phyloP scores from a whole-genome alignment of 106 monocot species.

The Dendrobium catenatum region DNA sequence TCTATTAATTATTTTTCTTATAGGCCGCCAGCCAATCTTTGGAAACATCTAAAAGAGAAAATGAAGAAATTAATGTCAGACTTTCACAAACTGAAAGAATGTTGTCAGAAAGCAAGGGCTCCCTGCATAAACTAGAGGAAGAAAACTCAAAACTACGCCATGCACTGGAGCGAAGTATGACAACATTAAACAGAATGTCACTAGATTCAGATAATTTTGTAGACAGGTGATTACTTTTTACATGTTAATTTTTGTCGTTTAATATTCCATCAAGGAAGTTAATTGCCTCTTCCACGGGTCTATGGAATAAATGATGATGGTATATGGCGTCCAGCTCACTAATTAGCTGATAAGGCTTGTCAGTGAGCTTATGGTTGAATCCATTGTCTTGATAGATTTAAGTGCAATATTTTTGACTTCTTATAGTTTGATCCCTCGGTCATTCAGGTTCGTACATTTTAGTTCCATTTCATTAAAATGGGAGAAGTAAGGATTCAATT shows the following conservation, averaged over 20 bases:
- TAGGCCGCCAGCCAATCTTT: conserved; percentile 62
- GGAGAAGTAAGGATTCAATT: too few species aligned
- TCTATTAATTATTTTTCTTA: background rate
- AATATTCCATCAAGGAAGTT: background rate
- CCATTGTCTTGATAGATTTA: background rate
- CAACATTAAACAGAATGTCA: conserved; percentile 87
- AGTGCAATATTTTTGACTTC: background rate
- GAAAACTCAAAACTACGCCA: conserved; percentile 86
- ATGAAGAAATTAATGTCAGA: conserved; percentile 47
- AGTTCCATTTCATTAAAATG: background rate
- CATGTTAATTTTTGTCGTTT: background rate
- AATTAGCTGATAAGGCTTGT: background rate
- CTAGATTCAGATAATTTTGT: conserved; percentile 95
- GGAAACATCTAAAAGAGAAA: conserved; percentile 58
- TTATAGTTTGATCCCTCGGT: background rate
- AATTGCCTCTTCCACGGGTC: background rate
- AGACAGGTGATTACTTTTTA: conserved; percentile 52
- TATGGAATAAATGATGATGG: background rate
- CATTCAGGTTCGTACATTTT: background rate
- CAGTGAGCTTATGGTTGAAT: background rate
- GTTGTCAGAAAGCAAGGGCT: conserved; percentile 50
- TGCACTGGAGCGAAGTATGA: conserved; percentile 88
- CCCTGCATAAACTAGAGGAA: conserved; percentile 80
- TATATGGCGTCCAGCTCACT: background rate
- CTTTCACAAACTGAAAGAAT: conserved; percentile 61